Base-by-base conservation (phyloP, 192 early-diverging fungal genomes). In the Coemansia sp. region DNA sequence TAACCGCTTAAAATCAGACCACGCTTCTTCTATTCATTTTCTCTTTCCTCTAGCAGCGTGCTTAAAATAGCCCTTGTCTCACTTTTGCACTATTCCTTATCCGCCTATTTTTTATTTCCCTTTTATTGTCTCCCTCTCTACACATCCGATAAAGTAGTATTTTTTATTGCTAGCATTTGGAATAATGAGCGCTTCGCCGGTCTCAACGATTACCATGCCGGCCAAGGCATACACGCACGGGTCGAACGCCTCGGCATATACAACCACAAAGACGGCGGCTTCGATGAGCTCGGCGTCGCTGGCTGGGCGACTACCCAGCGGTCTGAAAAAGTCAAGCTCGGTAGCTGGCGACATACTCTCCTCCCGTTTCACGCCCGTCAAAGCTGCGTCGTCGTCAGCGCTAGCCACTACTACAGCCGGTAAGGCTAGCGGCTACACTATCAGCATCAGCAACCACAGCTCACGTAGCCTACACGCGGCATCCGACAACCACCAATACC, bases 401-500 rank as follows among this genome's bases (percentile, higher is more conserved):
- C 44, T 47, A 4, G 43, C 40, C 56, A 55, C 52, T n/a, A 55
- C 52, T 30, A 55, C 52, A 1, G 59, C 56, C 2, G 59, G 58
- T 4, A 58, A 61, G 34, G 59, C 32, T 30, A 63, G 52, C 60
- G 68, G 60, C 24, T 82, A 75, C 58, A 82, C 79, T 35, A 76
- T 82, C 37, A 82, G 79, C 71, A 72, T 82, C 62, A 82, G 79
- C 74, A 76, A 73, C 79, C 66, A 76, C 66, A 76, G 74, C 74
- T 20, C 70, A 49, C 74, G 79, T 40, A 76, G 74, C 18, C 44
- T 76, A 50, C 67, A 76, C 64, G 52, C 52, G n/a, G 52, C 52
- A 3, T 55, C 52, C 6, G 52, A 55, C 52, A 55, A 55, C 52
- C 52, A 55, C 29, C 52, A 32, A 16, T 55, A 55, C 30, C 52